Evolutionary conservation across 2,329 filamentous ascomycete genomes (phyloP), one percentile per base, ranked within the genome.

Genomic region (Didymosphaeria variabile): DNA sequence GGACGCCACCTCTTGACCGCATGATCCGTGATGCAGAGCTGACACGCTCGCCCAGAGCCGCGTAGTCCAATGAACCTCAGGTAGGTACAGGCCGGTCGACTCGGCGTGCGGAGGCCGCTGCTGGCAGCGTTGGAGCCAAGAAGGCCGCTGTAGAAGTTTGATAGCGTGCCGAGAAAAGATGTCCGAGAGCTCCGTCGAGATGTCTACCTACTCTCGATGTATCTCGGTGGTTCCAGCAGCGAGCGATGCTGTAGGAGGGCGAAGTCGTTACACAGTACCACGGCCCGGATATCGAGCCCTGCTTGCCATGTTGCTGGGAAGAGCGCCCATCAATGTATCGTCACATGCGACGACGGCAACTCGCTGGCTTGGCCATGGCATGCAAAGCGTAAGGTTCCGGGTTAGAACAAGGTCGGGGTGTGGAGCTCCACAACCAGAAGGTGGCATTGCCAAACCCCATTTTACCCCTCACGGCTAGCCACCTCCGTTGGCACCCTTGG

Each of bases 401-500:
- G n/a, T n/a, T n/a, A n/a, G n/a, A n/a, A n/a, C n/a, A 29, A 29
- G 6, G 26, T 29, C n/a, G 38, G 15, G 12, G 15, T 17, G 17
- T 40, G 49, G 49, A 32, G 32, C 49, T 52, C 49, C 49, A 40
- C 31, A 47, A 38, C 13, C 32, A 53, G 36, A 53, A 40, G 51
- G 21, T 53, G 51, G 1, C 32, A 52, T 47, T 31, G 45, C 45
- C 45, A 52, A 44, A n/a, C 38, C 38, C 23, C 21, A 15, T 13
- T 15, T 44, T 32, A 6, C 38, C 52, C 52, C 3, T 45, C 29
- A 19, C 29, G 52, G 38, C 52, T 55, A 55, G 19, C 32, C 49
- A 17, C 34, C 32, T 23, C 1, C 49, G 3, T 5, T n/a, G 15
- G 19, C 29, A 2, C n/a, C n/a, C 49, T 52, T 50, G 29, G 46